Evolutionary conservation across 2,329 filamentous ascomycete genomes (phyloP), one percentile per base, ranked within the genome.

Genomic region (Aureobasidium sp.): DNA sequence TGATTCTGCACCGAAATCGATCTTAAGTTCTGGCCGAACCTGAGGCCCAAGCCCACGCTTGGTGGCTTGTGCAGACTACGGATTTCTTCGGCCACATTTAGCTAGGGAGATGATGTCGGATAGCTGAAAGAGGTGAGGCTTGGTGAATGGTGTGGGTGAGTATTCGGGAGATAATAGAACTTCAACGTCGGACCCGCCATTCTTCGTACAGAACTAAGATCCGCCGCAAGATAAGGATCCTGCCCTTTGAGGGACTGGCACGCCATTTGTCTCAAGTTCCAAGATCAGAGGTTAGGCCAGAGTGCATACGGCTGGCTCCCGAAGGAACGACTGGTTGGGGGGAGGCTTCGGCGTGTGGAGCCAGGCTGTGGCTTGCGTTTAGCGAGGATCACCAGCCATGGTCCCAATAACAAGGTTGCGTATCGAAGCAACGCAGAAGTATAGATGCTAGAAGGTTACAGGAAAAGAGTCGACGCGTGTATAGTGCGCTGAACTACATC

Each of bases 301-400:
- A 53, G 25, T n/a, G 34, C 7, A 14, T 5, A 14, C 7, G 5
- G 21, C 21, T 21, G 21, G 21, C 21, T 21, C 21, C 45, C 53
- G 39, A 16, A 57, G 27, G 39, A 30, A 57, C 30, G 51, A 57
- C 53, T 57, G 53, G 53, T 45, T 16, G 53, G 41, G 53, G 42
- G 29, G 30, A 21, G 21, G 21, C 21, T 44, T 48, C 41, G 54
- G 54, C 42, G 39, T 58, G 30, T 58, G 54, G 54, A 58, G 54
- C 42, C 21, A 21, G 21, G 21, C 10, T 39, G 42, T 58, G 54
- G 54, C 54, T 48, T 48, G 16, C 3, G 7, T 21, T 11, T 37
- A 47, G 42, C 32, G 54, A 58, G 29, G 37, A 37, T 47, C 54
- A 7, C 42, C 27, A 48, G 32, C 25, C 54, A 30, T 47, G 54